Percentiles rank a stretch among this genome's conserved stretches.
Conservation (phyloP, 768 basidiomycete genomes). For the Lentinus tigrinus region DNA sequence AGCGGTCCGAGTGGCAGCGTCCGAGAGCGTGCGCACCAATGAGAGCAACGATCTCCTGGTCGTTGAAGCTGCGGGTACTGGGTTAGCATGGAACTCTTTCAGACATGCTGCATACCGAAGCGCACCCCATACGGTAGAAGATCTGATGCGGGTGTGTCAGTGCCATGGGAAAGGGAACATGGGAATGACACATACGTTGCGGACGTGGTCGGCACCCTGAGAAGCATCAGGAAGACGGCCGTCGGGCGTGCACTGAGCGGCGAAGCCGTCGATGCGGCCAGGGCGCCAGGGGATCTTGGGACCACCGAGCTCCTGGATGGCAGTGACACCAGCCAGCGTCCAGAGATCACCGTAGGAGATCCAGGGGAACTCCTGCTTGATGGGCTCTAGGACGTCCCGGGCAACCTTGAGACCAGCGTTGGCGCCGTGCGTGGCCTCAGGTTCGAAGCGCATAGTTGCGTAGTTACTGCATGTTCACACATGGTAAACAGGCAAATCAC, state of each 20-base stretch:
- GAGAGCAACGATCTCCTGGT: conserved; percentile 96
- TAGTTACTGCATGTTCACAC: conserved; percentile 67
- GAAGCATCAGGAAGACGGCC: conserved; percentile 88
- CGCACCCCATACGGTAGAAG: conserved; percentile 86
- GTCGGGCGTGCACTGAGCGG: conserved; percentile 73
- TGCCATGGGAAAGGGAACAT: background rate
- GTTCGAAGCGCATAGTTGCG: conserved; percentile 96
- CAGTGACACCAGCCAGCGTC: conserved; percentile 93
- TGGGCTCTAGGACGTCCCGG: conserved; percentile 77
- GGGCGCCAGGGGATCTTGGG: conserved; percentile 93
- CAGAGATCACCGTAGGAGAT: conserved; percentile 96
- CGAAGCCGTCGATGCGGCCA: conserved; percentile 87
- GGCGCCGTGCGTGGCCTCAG: conserved; percentile 81
- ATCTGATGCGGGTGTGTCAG: conserved; percentile 41
- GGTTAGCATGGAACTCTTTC: background rate
- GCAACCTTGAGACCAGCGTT: conserved; percentile 84
- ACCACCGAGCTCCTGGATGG: conserved; percentile 91
- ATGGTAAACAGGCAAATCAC: background rate
- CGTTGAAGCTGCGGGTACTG: conserved; percentile 64
- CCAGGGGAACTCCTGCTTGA: conserved; percentile 89
- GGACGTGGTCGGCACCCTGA: conserved; percentile 82
- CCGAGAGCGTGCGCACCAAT: conserved; percentile 94
- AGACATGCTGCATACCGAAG: background rate
- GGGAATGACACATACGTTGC: conserved; percentile 51
- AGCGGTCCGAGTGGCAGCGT: conserved; percentile 83